Evolutionary conservation across 2,329 filamentous ascomycete genomes (phyloP).

Genomic region (Didymella sp.): DNA sequence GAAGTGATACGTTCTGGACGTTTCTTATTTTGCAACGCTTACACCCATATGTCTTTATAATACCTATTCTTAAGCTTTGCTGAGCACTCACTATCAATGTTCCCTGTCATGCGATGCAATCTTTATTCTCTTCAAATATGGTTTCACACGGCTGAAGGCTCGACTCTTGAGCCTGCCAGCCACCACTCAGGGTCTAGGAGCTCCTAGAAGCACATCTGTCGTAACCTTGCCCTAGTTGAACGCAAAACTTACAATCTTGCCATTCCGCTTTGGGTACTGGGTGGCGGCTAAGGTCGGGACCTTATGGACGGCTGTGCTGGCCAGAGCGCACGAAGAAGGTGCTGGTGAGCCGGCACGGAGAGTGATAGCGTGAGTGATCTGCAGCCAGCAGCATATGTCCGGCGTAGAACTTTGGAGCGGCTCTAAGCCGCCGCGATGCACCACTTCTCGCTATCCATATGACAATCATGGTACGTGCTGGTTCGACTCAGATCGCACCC

Average conservation of each 20-base stretch:
- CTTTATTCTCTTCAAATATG: constrained; percentile 3
- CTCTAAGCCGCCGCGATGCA: neutral
- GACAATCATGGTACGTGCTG: neutral
- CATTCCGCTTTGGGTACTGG: constrained; percentile 21
- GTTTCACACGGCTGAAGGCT: constrained; percentile 3
- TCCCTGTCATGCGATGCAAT: neutral
- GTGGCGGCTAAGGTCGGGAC: constrained; percentile 3
- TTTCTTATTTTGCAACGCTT: neutral
- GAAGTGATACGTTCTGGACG: constrained; percentile 22
- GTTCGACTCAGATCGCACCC: neutral
- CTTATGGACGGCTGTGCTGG: neutral
- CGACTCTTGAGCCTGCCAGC: constrained; percentile 15
- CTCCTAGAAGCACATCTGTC: constrained; percentile 19
- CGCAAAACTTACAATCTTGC: constrained; percentile 20
- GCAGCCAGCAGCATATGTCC: neutral
- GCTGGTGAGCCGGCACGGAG: neutral
- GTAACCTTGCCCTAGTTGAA: constrained; percentile 15
- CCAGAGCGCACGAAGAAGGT: neutral
- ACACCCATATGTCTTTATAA: constrained; percentile 7
- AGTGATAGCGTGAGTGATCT: neutral
- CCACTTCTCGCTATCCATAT: neutral
- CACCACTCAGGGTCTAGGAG: constrained; percentile 9
- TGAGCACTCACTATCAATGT: neutral
- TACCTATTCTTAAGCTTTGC: constrained; percentile 1
- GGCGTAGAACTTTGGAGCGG: neutral